Conservation (phyloP, 495 filamentous ascomycete species). For the Aspergillus funiculosus region DNA sequence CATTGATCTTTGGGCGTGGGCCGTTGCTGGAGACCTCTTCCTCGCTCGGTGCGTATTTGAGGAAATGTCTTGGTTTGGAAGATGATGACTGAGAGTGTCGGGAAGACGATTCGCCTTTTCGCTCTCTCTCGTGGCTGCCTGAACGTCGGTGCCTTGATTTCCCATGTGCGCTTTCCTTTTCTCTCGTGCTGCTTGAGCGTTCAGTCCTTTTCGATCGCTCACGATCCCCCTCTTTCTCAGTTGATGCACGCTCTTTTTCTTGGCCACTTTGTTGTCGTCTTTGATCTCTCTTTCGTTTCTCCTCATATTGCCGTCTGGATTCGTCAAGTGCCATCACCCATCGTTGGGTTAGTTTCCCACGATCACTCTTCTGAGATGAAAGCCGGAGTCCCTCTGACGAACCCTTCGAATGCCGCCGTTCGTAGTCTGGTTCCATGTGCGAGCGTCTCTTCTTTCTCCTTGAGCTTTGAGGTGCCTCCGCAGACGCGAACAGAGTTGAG, state of each 20-base stretch:
- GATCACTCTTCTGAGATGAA: conserved; percentile 34
- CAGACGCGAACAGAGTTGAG: conserved; percentile 6
- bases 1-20: conserved; percentile 33
- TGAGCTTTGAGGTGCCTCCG: conserved; percentile 14
- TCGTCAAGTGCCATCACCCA: conserved; percentile 40
- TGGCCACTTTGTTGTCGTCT: conserved; percentile 15
- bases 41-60: conserved; percentile 33
- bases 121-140: conserved; percentile 20
- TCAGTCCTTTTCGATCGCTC: conserved; percentile 4
- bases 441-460: conserved; percentile 33
- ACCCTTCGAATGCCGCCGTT: conserved; percentile 34
- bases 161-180: conserved; percentile 19
- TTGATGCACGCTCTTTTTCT: conserved; percentile 18
- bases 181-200: conserved; percentile 11
- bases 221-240: conserved; percentile 8
- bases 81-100: conserved; percentile 24
- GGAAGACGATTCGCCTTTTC: conserved; percentile 26
- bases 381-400: conserved; percentile 35
- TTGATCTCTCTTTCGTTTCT: conserved; percentile 25
- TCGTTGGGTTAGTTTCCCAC: conserved; percentile 31
- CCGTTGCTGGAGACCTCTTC: conserved; percentile 35
- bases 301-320: conserved; percentile 36
- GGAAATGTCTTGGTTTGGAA: conserved; percentile 29
- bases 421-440: conserved; percentile 18
- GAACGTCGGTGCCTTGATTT: conserved; percentile 26